These are phyloP conservation scores for Brassica rapa DNA, from an alignment of 345 rosid genomes.

Conservation along the genomic window DNA sequence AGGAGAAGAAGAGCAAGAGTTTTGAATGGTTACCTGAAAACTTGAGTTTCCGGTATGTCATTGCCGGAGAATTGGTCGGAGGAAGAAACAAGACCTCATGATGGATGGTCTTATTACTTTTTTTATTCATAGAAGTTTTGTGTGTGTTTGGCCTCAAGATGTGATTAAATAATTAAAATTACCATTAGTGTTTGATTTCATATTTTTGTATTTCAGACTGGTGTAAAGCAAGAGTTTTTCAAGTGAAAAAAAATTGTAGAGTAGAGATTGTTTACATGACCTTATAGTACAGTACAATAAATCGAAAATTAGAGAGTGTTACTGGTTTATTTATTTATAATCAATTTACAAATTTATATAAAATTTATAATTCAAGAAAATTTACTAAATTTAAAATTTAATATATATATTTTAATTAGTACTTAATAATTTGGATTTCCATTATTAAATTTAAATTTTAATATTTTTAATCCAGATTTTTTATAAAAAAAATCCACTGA, in stretches of 20 bases:
- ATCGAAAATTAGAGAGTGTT: not conserved
- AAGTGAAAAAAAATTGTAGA: not conserved
- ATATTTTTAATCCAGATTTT: not conserved
- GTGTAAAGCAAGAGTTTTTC: constrained; percentile 14
- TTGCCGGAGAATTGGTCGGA: constrained; percentile 54
- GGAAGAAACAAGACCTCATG: constrained; percentile 29
- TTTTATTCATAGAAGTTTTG: not conserved
- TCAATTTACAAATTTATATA: not conserved
- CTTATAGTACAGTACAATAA: not conserved
- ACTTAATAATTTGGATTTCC: not conserved
- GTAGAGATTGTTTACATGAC: not conserved
- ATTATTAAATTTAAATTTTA: too few species aligned
- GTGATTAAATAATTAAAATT: constrained; percentile 34
- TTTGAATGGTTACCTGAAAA: constrained; percentile 70
- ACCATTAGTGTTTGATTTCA: constrained; percentile 6
- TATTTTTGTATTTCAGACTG: constrained; percentile 1
- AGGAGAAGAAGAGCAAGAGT: constrained; percentile 52
- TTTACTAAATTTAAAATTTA: not conserved
- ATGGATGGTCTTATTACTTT: constrained; percentile 13
- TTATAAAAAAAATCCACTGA: not conserved
- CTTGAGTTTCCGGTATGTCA: constrained; percentile 65
- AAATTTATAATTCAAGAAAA: not conserved
- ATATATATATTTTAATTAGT: not conserved
- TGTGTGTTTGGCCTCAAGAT: constrained; percentile 1
- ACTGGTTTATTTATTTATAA: not conserved